Base-by-base conservation (phyloP, 805 yeast species). In the Ogataea pini region DNA sequence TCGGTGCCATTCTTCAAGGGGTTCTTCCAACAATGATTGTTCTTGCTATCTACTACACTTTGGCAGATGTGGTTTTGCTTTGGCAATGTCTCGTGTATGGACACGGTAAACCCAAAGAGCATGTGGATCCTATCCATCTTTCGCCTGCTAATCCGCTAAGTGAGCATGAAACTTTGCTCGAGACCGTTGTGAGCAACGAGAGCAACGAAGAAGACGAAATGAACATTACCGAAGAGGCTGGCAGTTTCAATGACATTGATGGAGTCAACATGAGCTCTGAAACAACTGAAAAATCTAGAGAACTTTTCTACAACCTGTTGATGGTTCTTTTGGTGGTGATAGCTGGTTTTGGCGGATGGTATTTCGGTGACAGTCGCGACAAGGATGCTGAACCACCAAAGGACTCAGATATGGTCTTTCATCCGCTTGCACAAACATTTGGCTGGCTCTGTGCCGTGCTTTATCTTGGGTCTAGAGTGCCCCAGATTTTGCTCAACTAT, bases 1-100 rank as follows among this genome's bases (percentile, higher is more conserved):
- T 92, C 20, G 99, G 99, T 7, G 91, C 97, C 1, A 73, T 91
- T 3, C 66, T 91, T 56, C 98, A 94, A 68, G 89, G 90, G 10
- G 90, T 92, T 1, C 73, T 94, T 54, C 96, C 97, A 19, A 94
- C 99, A 0, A 94, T 94, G 97, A 84, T 86, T 50, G 80, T 91
- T 4, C 76, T 94, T 48, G 98, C 98, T 1, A 78, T 92, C 0
- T 94, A 94, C 69, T 94, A 94, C 66, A 91, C 98, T 0, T 65
- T 86, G 18, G 97, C 98, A 0, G 99, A 94, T 68, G 67, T 91
- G 3, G 86, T 91, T 3, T 73, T 94, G 47, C 75, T 92, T 25
- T 75, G 83, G 67, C 99, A 94, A 66, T 90, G 96, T 57, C 71
- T 89, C 41, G 78, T 80, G 49, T 94, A 94, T 65, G 89, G 92